Evolutionary conservation across 2,329 filamentous ascomycete species (phyloP), one percentile per base, ranked within the genome.

Genomic region (Colletotrichum orbiculare): DNA sequence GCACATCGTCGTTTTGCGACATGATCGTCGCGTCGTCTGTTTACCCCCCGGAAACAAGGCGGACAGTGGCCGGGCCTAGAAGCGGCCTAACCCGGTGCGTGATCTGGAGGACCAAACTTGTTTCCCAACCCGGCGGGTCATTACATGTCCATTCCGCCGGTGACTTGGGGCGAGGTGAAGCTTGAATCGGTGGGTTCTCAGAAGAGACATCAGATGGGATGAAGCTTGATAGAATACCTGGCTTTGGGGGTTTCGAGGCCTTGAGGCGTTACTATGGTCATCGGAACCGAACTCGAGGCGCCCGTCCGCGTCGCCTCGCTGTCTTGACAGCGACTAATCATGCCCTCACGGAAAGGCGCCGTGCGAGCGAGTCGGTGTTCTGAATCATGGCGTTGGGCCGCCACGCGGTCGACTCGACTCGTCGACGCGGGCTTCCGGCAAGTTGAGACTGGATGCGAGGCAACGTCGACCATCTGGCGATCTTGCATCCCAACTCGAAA

Each of bases 311-410:
- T 47, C 46, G 35, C 25, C 4, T 12, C 3, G 11, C 6, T 12
- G 4, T 52, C 33, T 11, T 56, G 62, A 65, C 57, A 61, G 49
- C 50, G 46, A 53, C 54, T 43, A 45, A 43, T 43, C 52, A 15
- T 65, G 17, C 56, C 62, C 46, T 17, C 15, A 25, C 37, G 8
- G 9, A 12, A 46, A 15, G 43, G 43, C 43, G 8, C 7, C 6
- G 8, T 25, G 6, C 35, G 15, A 12, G n/a, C 35, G 50, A 56
- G 9, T 43, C 58, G 48, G n/a, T 41, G 8, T 11, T 17, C 13
- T 3, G 25, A 25, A 25, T 25, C 25, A 25, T 25, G 25, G 6
- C 7, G 17, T 17, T 13, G 37, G 25, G 9, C 4, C 11, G 15
- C 11, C 37, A 12, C 17, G 15, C 8, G 5, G 41, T 34, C 38